These are phyloP conservation scores for Neonectria coccinea DNA, from an alignment of 2,329 filamentous ascomycete genomes.

Conservation along the genomic window DNA sequence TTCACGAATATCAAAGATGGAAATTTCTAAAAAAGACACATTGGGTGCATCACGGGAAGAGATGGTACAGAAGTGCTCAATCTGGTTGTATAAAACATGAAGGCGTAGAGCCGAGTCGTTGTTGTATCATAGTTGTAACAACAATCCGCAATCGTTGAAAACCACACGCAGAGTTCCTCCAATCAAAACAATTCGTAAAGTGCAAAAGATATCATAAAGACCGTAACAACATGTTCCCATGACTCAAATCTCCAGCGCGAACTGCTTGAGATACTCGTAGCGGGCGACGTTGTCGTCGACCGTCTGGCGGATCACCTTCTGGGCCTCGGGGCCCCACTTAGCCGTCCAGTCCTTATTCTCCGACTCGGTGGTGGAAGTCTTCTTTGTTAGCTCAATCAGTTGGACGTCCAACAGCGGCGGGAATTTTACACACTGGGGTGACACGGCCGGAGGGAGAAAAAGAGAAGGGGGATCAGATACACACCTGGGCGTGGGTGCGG, in stretches of 20 bases:
- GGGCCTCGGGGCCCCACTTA: conserved; percentile 79
- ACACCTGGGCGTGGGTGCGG: conserved; percentile 71
- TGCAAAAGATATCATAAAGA: conserved; percentile 16
- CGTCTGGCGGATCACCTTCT: conserved; percentile 75
- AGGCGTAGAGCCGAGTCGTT: conserved; percentile 40
- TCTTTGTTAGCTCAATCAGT: conserved; percentile 57
- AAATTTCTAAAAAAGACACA: conserved; percentile 11
- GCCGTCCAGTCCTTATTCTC: conserved; percentile 78
- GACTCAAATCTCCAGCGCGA: conserved; percentile 51
- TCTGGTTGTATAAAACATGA: conserved; percentile 36
- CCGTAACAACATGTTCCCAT: conserved; percentile 39
- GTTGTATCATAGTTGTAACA: conserved; percentile 46
- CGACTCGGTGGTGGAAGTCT: conserved; percentile 71
- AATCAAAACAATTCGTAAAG: conserved; percentile 27
- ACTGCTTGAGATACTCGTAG: conserved; percentile 86
- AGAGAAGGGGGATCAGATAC: conserved; percentile 42
- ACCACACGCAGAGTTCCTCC: conserved; percentile 27
- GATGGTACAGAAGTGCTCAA: conserved; percentile 27
- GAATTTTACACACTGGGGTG: conserved; percentile 37
- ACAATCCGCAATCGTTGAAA: conserved; percentile 42
- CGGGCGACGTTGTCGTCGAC: conserved; percentile 78
- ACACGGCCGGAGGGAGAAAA: conserved; percentile 35
- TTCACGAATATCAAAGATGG: conserved; percentile 14
- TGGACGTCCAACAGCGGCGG: conserved; percentile 38
- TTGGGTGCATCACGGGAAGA: conserved; percentile 18